Evolutionary conservation across 2,329 filamentous ascomycete genomes (phyloP), one percentile per base, ranked within the genome.

Genomic region (Calonectria ilicicola): DNA sequence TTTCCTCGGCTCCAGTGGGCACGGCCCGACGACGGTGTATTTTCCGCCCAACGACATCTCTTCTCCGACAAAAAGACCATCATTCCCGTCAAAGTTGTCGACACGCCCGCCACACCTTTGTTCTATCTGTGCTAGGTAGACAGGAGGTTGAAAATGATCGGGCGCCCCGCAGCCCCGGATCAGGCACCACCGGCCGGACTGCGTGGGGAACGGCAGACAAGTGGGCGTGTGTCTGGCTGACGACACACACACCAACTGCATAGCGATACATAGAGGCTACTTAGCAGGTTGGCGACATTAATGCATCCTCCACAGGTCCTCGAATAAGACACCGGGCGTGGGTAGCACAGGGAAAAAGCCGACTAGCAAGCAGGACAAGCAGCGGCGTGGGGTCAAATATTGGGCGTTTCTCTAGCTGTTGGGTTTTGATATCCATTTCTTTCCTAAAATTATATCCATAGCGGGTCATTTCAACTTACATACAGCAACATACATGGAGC

Each of bases 131-230:
- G 60, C 21, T 17, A 66, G 27, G 63, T 29, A 26, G 29, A 32
- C n/a, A 38, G 47, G 42, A 62, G 2, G 49, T 46, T 44, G 47
- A 14, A 56, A 47, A 26, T 29, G 14, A 7, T 46, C 53, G 15
- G 29, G 27, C 35, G 70, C 65, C 65, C 74, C 67, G 58, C 67
- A 51, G 66, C 72, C 72, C 67, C 62, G 65, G 67, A 66, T 40
- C 53, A 75, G 74, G 65, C 64, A 73, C 74, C 47, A 49, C 62
- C 49, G 27, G 68, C 65, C 65, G 69, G 65, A 29, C 42, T 40
- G 58, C 62, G 42, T 32, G 58, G 21, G 62, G 42, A 29, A 58
- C 42, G 46, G 64, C 42, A 53, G 46, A 60, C 29, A 42, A 12
- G 44, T 65, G 17, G 51, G 51, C 58, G 62, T 65, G 64, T 42